Conservation (phyloP, 345 rosid species). For the Syzygium aqueum region DNA sequence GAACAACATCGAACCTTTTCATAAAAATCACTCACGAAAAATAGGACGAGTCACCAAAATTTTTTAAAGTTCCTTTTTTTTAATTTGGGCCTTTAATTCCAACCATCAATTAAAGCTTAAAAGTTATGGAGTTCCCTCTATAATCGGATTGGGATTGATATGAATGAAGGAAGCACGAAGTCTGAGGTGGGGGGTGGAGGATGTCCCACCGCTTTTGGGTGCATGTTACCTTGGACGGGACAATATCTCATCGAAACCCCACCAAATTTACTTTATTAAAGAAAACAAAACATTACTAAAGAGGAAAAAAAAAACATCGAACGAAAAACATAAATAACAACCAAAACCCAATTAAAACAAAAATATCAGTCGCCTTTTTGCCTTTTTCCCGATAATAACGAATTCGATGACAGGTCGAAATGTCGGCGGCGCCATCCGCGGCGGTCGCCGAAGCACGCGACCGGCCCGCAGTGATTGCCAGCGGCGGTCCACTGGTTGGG, state of each 20-base stretch:
- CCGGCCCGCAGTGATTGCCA: conserved; percentile 11
- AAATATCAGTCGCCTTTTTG: background rate
- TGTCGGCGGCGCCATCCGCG: background rate
- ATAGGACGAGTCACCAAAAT: background rate
- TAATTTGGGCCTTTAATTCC: background rate
- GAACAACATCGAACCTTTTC: too few species aligned
- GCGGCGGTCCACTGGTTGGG: background rate
- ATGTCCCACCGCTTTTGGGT: background rate
- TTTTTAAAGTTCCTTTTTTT: background rate
- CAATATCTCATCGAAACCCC: conserved; percentile 2
- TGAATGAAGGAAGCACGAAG: background rate
- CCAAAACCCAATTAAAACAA: background rate
- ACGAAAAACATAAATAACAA: background rate
- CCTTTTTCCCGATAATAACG: background rate
- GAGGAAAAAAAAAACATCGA: background rate
- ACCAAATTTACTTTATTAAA: background rate
- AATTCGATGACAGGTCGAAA: background rate
- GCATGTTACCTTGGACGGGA: conserved; percentile 1
- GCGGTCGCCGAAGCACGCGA: conserved; percentile 3
- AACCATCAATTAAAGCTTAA: background rate
- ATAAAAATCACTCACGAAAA: background rate
- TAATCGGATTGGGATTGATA: background rate
- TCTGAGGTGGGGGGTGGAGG: background rate
- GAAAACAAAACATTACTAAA: background rate
- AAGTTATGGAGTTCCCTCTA: background rate